phyloP scores from a whole-genome alignment of 2,329 filamentous ascomycete genomes.

The Phoma sp. region DNA sequence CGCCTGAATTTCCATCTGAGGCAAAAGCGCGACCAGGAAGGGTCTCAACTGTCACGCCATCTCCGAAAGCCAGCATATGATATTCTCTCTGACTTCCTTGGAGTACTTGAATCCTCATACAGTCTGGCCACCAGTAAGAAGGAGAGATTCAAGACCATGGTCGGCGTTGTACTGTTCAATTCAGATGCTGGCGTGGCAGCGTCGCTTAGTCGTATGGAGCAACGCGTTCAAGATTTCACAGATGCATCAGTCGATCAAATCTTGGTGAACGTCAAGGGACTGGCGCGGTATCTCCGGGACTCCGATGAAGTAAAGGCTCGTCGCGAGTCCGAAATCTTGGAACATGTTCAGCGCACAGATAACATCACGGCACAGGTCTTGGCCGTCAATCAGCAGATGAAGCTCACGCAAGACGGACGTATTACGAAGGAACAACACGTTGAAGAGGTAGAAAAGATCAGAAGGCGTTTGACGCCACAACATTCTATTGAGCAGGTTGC shows the following conservation, averaged over 20 bases:
- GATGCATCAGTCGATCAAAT: background rate
- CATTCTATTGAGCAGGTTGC: background rate
- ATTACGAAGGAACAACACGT: constrained; percentile 14
- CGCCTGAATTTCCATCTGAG: constrained; percentile 12
- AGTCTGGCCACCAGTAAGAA: constrained; percentile 20
- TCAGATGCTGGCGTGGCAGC: constrained; percentile 11
- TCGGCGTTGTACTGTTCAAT: constrained; percentile 18
- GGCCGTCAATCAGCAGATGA: constrained; percentile 13
- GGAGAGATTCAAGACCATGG: constrained; percentile 17
- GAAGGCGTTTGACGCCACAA: background rate
- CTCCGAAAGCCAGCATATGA: constrained; percentile 1
- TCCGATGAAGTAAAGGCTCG: background rate
- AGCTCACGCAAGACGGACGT: constrained; percentile 12
- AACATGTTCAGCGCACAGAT: background rate
- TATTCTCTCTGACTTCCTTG: background rate
- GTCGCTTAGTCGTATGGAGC: constrained; percentile 13
- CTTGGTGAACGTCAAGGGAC: background rate
- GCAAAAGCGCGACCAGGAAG: background rate
- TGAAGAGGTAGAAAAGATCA: constrained; percentile 8
- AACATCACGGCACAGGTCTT: constrained; percentile 7
- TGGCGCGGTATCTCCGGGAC: background rate
- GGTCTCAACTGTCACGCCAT: background rate
- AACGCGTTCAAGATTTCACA: constrained; percentile 3
- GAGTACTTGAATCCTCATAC: constrained; percentile 14
- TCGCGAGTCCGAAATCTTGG: background rate